phyloP scores from a whole-genome alignment of 2,329 filamentous ascomycete species.

The Fusarium sp. region DNA sequence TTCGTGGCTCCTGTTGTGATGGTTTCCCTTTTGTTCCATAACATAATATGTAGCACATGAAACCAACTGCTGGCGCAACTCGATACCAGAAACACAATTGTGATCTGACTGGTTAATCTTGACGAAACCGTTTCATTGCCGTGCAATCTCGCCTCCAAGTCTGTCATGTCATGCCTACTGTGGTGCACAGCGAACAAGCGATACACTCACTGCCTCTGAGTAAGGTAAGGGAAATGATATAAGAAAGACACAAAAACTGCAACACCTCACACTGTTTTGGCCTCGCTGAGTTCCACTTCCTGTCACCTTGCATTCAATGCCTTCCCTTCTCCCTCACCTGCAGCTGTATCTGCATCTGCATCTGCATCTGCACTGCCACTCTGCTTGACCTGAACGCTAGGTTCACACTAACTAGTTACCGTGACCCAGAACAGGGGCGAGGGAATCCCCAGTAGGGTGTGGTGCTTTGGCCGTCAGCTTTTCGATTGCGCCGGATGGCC shows the following conservation, averaged over 20 bases:
- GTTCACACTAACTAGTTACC: conserved; percentile 10
- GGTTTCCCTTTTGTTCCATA: conserved; percentile 5
- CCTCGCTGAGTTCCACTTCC: background rate
- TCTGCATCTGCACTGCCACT: conserved; percentile 32
- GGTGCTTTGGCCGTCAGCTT: background rate
- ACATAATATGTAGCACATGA: conserved; percentile 9
- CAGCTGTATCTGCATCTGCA: conserved; percentile 1
- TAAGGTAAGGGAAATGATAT: background rate
- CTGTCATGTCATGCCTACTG: too few species aligned
- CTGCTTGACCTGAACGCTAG: conserved; percentile 27
- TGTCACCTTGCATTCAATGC: conserved; percentile 1
- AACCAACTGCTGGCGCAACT: conserved; percentile 3
- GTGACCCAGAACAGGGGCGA: background rate
- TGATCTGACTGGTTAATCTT: background rate
- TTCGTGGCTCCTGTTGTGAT: conserved; percentile 12
- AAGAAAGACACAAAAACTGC: background rate
- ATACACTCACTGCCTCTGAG: too few species aligned
- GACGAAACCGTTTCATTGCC: background rate
- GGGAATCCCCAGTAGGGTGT: background rate
- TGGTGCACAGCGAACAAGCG: too few species aligned
- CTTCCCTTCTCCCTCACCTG: conserved; percentile 23
- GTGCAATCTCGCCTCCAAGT: conserved; percentile 9
- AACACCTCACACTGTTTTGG: background rate
- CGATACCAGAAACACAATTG: background rate
- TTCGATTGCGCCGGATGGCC: conserved; percentile 1